Evolutionary conservation across 108 stramenopile genomes (phyloP), one percentile per base, ranked within the genome.

Genomic region (Discostella pseudostelligera): DNA sequence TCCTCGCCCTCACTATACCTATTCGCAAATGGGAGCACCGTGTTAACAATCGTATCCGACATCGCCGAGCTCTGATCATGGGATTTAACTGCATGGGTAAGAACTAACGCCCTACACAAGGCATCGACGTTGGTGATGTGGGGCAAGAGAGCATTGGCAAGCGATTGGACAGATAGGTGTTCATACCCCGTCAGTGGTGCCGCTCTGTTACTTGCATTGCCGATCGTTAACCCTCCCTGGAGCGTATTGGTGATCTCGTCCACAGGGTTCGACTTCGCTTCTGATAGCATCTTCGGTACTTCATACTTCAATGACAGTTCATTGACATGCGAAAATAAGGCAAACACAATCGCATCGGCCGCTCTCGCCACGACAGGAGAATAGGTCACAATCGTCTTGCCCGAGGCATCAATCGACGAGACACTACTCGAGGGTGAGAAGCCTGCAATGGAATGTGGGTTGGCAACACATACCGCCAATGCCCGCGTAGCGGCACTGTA

Each of bases 281-380:
- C 55, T 12, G 75, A 59, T 39, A 76, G 36, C 28, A 20, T 19
- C 32, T 39, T 47, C 3, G 65, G 46, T 43, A 59, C 71, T 50
- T 81, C 74, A 40, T 56, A 42, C 54, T 70, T 58, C 48, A 69
- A 39, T 37, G 81, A 65, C 59, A 19, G 59, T 36, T 77, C 74
- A 48, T 90, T 90, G 36, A 86, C 76, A 19, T 81, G 72, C 10
- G 47, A 42, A 47, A 84, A 85, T 1, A 92, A 64, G 21, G 85
- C 83, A 8, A 70, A 62, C 1, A 74, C 48, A 0, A 92, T 43
- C 4, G 81, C 67, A 46, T 84, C 78, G 0, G 69, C 70, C 12
- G 84, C 62, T 29, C 58, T 71, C 13, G 71, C 59, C 10, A 60
- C 32, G 28, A 16, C 22, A 3, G 83, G 80, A 24, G 72, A 53